phyloP scores from a whole-genome alignment of 768 basidiomycete genomes.

The Amanita phalloides region DNA sequence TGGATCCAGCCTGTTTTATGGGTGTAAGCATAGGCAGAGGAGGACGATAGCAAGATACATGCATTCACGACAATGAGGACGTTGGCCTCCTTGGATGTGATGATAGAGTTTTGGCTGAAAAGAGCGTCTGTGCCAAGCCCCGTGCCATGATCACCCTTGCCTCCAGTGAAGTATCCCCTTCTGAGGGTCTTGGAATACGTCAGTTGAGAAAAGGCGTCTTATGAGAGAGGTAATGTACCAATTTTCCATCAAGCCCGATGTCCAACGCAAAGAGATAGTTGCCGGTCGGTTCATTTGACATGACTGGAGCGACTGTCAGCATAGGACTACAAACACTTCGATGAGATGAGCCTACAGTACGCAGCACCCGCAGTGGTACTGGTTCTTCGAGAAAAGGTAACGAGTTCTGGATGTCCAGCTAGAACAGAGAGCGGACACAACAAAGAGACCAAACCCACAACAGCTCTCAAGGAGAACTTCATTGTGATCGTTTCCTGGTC shows the following conservation, averaged over 20 bases:
- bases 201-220: not conserved
- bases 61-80: constrained; percentile 28
- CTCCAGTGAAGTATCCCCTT: constrained; percentile 20
- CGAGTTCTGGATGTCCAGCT: not conserved
- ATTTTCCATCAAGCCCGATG: not conserved
- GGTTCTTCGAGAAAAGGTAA: not conserved
- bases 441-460: not conserved
- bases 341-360: not conserved
- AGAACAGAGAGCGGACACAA: not conserved
- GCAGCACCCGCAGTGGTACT: not conserved
- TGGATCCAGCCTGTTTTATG: constrained; percentile 26
- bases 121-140: constrained; percentile 25
- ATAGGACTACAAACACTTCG: not conserved
- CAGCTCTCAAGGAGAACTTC: not conserved
- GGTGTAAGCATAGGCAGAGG: not conserved
- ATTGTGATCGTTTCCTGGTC: not conserved
- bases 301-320: not conserved
- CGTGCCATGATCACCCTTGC: constrained; percentile 25
- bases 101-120: constrained; percentile 31
- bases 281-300: not conserved
- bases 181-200: constrained; percentile 11
- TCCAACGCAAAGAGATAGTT: not conserved
- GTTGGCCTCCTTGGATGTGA: constrained; percentile 18
- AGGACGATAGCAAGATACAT: not conserved
- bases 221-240: not conserved